Base-by-base conservation (phyloP, 371 early-diverging fungal genomes). In the Mucor circinelloides region DNA sequence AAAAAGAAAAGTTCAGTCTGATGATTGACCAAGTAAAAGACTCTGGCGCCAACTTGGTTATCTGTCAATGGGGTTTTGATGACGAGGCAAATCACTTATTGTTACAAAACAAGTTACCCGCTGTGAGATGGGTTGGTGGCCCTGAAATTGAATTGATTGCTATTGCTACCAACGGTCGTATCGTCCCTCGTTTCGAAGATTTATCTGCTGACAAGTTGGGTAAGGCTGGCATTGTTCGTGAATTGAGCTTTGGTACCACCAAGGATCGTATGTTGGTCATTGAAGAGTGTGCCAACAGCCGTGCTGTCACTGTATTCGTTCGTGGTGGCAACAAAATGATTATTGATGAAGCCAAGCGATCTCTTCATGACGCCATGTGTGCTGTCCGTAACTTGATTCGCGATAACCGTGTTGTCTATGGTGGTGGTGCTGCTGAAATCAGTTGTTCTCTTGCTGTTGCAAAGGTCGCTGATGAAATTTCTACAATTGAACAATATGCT, bases 21-120 rank as follows among this genome's bases (percentile, higher is more conserved):
- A 99, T 99, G 99, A 97, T 99, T 66, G 85, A 91, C 63, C 90
- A 90, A 75, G 95, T 99, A 74, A 99, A 99, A 89, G 93, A 95
- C 57, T 88, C 94, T 60, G 99, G 99, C 40, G 99, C 99, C 58
- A 98, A 98, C 84, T 75, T 99, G 30, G 99, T 99, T 40, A 94
- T 99, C 58, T 99, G 99, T 87, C 99, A 99, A 83, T 99, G 99
- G 99, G 99, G 99, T 68, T 99, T 99, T 78, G 99, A 99, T 83
- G 99, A 99, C 78, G 99, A 99, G 83, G 99, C 99, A 46, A 99
- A 99, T 85, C 99, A 99, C 77, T 83, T 99, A 79, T 85, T 99
- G 63, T 82, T 99, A 85, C 98, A 99, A 82, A 95, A 98, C 85
- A 77, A 98, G 75, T 86, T 99, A 34, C 99, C 99, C 48, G 99